A percentile compares a stretch with the other conserved stretches of the same genome.
Evolutionary conservation across 2,329 filamentous ascomycete species (phyloP).

Genomic region (Domatiomyces globalis): DNA sequence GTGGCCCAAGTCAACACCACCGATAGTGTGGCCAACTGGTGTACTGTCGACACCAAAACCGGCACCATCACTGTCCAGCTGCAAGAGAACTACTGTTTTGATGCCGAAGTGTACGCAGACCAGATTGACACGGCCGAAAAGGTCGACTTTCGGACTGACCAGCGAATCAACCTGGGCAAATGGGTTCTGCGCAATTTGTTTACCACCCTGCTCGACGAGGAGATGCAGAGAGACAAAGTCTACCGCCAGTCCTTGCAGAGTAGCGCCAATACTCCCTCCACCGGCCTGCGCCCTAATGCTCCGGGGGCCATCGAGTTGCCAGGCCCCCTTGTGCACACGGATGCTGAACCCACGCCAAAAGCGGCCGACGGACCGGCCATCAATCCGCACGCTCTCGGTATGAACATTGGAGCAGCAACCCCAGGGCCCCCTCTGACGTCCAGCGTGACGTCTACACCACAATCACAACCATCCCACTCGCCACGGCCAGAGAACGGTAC

Average conservation of each 20-base stretch:
- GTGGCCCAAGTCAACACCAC: slow-evolving; percentile 71
- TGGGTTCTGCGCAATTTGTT: slow-evolving; percentile 93
- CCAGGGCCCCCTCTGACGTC: slow-evolving; percentile 29
- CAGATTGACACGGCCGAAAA: slow-evolving; percentile 60
- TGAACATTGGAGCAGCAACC: slow-evolving; percentile 65
- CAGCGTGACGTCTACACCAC: slow-evolving; percentile 12
- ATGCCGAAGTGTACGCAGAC: slow-evolving; percentile 93
- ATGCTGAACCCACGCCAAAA: slow-evolving; percentile 40
- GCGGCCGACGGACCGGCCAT: slow-evolving; percentile 47
- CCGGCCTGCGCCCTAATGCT: slow-evolving; percentile 12
- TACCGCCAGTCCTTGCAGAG: slow-evolving; percentile 54
- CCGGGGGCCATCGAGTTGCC: slow-evolving; percentile 15
- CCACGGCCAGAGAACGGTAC: slow-evolving; percentile 20
- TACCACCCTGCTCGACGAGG: slow-evolving; percentile 73
- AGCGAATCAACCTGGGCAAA: slow-evolving; percentile 91
- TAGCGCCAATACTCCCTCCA: slow-evolving; percentile 44
- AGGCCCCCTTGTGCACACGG: slow-evolving; percentile 6
- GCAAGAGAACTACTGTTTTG: slow-evolving; percentile 91
- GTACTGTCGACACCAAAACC: slow-evolving; percentile 83
- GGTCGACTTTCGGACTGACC: slow-evolving; percentile 79
- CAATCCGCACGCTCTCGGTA: slow-evolving; percentile 55
- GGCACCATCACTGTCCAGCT: slow-evolving; percentile 80
- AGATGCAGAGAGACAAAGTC: slow-evolving; percentile 65
- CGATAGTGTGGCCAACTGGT: slow-evolving; percentile 90
- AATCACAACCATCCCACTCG: slow-evolving; percentile 24